Base-by-base conservation (phyloP, 2,329 filamentous ascomycete species). In the Epichloe sp. region DNA sequence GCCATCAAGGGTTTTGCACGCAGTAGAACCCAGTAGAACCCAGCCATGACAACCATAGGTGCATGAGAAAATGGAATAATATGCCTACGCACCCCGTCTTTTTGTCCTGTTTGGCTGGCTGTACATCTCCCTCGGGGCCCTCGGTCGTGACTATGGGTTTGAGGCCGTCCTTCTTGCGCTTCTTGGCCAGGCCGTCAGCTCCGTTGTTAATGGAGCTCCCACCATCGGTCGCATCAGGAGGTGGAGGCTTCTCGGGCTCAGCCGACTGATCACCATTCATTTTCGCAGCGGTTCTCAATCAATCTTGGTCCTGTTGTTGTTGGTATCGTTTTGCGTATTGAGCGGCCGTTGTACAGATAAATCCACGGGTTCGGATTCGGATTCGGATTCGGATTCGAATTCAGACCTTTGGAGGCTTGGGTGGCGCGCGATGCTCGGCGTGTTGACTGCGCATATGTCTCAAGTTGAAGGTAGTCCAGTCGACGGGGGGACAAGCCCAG, bases 91-190 rank as follows among this genome's bases (percentile, higher is more conserved):
- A 72, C 68, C 63, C 69, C 47, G 58, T 23, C 54, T 59, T 62
- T 56, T 45, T 62, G 58, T 50, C 68, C 64, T 64, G 65, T 38
- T 43, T 47, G 21, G 34, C 41, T 19, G 23, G 23, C 34, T 49
- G 38, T 17, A 36, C 23, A 21, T 44, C 46, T 44, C 19, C 14
- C 14, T 44, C 49, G 10, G 26, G 14, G 69, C 72, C 67, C 66
- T 71, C 83, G 53, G 77, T 85, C 41, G 83, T 88, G 67, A 88
- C 84, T 63, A 88, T 87, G 60, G 85, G 85, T 70, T 86, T 86
- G 58, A 86, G 70, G 50, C 76, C 77, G 42, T 83, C 81, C 75
- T 88, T 88, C 73, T 84, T 83, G 63, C 83, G 77, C 75, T 88
- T 88, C 75, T 86, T 87, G 21, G 62, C 61, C 23, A 56, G 53